Evolutionary conservation across 2,329 filamentous ascomycete species (phyloP).

Genomic region (Alternaria sp.): DNA sequence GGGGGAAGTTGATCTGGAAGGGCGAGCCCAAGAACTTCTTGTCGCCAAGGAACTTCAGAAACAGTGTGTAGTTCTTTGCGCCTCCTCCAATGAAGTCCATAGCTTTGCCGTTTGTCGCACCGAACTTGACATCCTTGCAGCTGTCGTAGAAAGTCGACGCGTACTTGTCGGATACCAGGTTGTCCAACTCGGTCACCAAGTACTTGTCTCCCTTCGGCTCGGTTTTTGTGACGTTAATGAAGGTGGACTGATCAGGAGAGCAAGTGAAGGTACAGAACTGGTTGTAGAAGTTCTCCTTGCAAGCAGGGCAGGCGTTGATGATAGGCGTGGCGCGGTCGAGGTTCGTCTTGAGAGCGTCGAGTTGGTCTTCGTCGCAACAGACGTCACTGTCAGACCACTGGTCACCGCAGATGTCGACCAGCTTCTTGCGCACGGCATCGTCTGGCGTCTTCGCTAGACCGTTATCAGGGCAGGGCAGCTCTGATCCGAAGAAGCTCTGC

Average conservation of each 20-base stretch:
- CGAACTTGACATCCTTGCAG: conserved; percentile 99
- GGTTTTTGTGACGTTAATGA: conserved; percentile 88
- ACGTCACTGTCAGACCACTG: conserved; percentile 86
- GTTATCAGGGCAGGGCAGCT: conserved; percentile 94
- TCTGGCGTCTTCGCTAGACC: conserved; percentile 79
- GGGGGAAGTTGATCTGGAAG: conserved; percentile 96
- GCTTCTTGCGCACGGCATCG: conserved; percentile 74
- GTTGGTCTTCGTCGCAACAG: conserved; percentile 84
- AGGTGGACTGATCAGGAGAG: conserved; percentile 94
- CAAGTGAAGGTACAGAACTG: conserved; percentile 98
- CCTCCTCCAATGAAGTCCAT: conserved; percentile 97
- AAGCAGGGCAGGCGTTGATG: conserved; percentile 93
- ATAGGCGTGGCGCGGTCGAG: conserved; percentile 87
- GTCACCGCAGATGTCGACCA: conserved; percentile 85
- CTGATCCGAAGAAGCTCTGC: conserved; percentile 86
- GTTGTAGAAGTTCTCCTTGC: conserved; percentile 98
- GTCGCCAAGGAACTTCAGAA: conserved; percentile 91
- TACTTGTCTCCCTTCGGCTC: conserved; percentile 67
- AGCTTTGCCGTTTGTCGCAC: conserved; percentile 88
- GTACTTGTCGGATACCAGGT: conserved; percentile 84
- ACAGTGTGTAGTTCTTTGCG: conserved; percentile 85
- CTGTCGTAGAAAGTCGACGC: conserved; percentile 92
- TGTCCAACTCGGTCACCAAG: conserved; percentile 89
- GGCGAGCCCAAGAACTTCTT: conserved; percentile 92
- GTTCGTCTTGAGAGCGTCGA: conserved; percentile 82